Percentiles rank a stretch among this genome's conserved stretches.
phyloP scores from a whole-genome alignment of 495 filamentous ascomycete genomes.

The Xylaria cubensis region DNA sequence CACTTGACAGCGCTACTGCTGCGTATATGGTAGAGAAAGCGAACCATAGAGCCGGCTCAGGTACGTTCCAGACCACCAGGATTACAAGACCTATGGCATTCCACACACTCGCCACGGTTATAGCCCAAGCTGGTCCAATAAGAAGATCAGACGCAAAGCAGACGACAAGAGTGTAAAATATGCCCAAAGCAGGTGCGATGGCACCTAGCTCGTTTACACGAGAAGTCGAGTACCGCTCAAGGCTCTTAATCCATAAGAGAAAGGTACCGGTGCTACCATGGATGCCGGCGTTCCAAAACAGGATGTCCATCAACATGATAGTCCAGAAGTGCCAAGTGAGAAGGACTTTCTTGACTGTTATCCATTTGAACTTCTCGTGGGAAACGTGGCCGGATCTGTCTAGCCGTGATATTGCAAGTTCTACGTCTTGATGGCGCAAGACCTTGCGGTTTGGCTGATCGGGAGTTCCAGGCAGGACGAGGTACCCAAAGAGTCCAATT shows the following conservation, averaged over 20 bases:
- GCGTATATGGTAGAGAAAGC: constrained; percentile 48
- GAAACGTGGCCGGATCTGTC: constrained; percentile 43
- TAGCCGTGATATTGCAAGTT: constrained; percentile 44
- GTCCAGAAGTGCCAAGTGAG: constrained; percentile 46
- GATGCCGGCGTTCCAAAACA: constrained; percentile 57
- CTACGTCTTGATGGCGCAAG: constrained; percentile 48
- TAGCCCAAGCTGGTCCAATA: constrained; percentile 45
- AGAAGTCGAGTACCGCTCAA: constrained; percentile 37
- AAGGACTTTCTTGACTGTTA: constrained; percentile 40
- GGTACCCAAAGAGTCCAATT: constrained; percentile 52
- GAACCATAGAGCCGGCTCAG: constrained; percentile 56
- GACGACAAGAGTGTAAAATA: constrained; percentile 54
- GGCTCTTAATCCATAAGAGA: constrained; percentile 46
- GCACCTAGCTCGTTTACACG: constrained; percentile 42
- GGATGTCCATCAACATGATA: constrained; percentile 52
- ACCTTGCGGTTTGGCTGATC: constrained; percentile 53
- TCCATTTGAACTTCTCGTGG: constrained; percentile 37
- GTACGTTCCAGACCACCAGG: constrained; percentile 51
- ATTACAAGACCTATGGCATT: constrained; percentile 44
- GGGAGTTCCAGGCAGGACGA: constrained; percentile 50
- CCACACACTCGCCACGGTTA: constrained; percentile 40
- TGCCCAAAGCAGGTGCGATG: constrained; percentile 47
- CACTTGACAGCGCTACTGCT: constrained; percentile 41
- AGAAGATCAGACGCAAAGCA: constrained; percentile 55
- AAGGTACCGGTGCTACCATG: constrained; percentile 49